phyloP scores from a whole-genome alignment of 352 stramenopile species.

The Globisporangium splendens region DNA sequence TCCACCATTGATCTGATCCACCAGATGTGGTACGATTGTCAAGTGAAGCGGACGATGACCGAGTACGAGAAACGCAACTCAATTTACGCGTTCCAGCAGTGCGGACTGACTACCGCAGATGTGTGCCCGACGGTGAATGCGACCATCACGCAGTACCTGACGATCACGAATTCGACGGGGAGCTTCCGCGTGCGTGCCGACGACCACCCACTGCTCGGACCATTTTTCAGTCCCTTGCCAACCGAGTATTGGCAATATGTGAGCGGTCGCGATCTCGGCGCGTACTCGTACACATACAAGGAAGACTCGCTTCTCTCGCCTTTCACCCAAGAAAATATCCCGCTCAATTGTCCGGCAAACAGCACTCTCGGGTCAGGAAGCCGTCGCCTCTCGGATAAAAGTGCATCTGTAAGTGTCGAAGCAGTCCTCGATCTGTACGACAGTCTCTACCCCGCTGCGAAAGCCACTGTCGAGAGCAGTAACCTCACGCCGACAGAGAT shows the following conservation, averaged over 20 bases:
- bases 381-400: conserved; percentile 6
- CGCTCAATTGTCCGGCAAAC: not conserved
- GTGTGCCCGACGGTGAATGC: conserved; percentile 4
- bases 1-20: conserved; percentile 37
- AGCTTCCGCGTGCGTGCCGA: conserved; percentile 29
- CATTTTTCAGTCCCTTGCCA: conserved; percentile 50
- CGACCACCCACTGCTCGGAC: conserved; percentile 33
- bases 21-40: conserved; percentile 41
- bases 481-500: too few relatives aligned
- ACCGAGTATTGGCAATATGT: conserved; percentile 67
- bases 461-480: too few relatives aligned
- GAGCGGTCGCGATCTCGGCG: conserved; percentile 37
- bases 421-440: not conserved
- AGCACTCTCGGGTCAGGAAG: not conserved
- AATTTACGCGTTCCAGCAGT: conserved; percentile 34
- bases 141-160: conserved; percentile 52
- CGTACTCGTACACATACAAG: conserved; percentile 59
- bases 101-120: conserved; percentile 5
- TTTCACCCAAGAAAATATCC: conserved; percentile 2
- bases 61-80: conserved; percentile 23
- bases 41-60: conserved; percentile 29
- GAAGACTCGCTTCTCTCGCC: conserved; percentile 19
- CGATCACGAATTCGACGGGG: not conserved
- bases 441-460: too few relatives aligned
- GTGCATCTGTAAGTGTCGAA: not conserved